Percentiles rank a stretch among this genome's conserved stretches.
phyloP scores from a whole-genome alignment of 148 eudicot genomes.

The Heliamphora exappendiculata region DNA sequence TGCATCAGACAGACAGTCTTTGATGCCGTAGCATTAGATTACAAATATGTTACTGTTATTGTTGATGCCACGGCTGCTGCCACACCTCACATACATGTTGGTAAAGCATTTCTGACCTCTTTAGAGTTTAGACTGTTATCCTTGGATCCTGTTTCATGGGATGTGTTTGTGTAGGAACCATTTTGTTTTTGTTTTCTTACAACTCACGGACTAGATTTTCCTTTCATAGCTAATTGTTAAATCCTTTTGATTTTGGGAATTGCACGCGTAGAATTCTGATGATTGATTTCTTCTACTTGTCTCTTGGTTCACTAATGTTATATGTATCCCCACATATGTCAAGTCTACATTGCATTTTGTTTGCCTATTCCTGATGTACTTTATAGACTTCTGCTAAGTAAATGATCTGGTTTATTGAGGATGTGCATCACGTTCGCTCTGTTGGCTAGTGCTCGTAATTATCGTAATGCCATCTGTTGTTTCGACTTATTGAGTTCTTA shows the following conservation, averaged over 20 bases:
- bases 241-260: neutral
- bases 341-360: neutral
- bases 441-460: too few relatives aligned
- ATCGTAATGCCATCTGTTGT: too few relatives aligned
- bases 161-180: neutral
- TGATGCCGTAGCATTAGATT: conserved; percentile 93
- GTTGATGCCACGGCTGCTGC: conserved; percentile 97
- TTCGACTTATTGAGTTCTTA: too few relatives aligned
- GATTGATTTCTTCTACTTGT: neutral
- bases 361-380: neutral
- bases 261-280: neutral
- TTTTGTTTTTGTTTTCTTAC: neutral
- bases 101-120: conserved; percentile 28
- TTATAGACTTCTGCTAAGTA: neutral
- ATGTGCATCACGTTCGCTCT: too few relatives aligned
- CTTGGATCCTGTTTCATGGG: neutral
- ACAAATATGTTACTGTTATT: conserved; percentile 66
- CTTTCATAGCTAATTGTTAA: neutral
- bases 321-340: neutral
- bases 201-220: neutral
- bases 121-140: neutral
- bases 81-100: conserved; percentile 70
- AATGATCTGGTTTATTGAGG: too few relatives aligned
- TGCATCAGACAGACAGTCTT: conserved; percentile 93
- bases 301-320: neutral